These are phyloP conservation scores for Candida tunisiensis DNA, from an alignment of 1,139 yeast genomes.

Conservation along the genomic window DNA sequence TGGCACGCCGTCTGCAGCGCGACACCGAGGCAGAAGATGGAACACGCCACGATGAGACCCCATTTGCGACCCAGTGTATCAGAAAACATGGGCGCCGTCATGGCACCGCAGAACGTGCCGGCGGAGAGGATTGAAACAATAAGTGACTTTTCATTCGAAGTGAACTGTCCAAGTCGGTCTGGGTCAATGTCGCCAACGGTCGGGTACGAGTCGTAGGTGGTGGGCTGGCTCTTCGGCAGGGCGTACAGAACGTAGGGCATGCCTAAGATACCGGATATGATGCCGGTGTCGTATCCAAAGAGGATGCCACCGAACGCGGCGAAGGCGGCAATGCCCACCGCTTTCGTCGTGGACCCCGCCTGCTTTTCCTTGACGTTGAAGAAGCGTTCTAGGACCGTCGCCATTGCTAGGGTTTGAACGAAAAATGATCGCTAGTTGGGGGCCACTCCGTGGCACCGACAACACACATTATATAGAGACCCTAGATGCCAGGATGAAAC, in stretches of 20 bases:
- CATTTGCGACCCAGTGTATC: slow-evolving; percentile 46
- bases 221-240: slow-evolving; percentile 26
- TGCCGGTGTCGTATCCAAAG: slow-evolving; percentile 45
- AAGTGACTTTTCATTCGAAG: slow-evolving; percentile 39
- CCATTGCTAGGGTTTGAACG: too few species aligned
- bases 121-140: slow-evolving; percentile 40
- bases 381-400: too few species aligned
- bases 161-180: slow-evolving; percentile 18
- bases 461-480: too few species aligned
- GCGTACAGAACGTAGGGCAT: slow-evolving; percentile 29
- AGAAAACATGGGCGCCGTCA: slow-evolving; percentile 37
- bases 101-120: slow-evolving; percentile 43
- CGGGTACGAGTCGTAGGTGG: too few species aligned
- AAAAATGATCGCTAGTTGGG: too few species aligned
- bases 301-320: slow-evolving; percentile 41
- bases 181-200: too few species aligned
- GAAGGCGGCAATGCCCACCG: slow-evolving; percentile 17
- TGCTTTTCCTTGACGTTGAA: neutral
- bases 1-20: slow-evolving; percentile 40
- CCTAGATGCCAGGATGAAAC: too few species aligned
- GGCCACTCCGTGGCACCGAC: too few species aligned
- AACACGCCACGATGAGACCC: slow-evolving; percentile 33
- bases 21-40: slow-evolving; percentile 41
- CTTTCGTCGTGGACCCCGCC: neutral
- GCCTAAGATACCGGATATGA: slow-evolving; percentile 39